Evolutionary conservation across 306 rosid species (phyloP), one percentile per base, ranked within the genome.

Genomic region (Quercus mongolica): DNA sequence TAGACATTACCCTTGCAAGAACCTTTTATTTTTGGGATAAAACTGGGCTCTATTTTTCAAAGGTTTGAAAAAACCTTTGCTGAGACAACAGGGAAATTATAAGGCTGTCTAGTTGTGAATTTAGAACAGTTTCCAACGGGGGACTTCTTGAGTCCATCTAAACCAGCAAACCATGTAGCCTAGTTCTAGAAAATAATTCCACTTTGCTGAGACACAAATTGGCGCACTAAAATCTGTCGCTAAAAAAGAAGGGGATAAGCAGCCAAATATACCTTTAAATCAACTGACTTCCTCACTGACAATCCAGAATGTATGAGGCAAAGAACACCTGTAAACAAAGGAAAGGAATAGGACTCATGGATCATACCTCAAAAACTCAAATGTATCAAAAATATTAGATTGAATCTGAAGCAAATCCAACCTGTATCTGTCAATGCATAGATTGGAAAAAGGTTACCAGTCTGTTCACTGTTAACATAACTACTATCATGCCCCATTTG

Each of bases 361-460:
- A 70, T 63, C 75, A 68, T 44, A 54, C 41, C 80, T 74, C 52
- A 74, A 71, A 89, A 75, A 71, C 85, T 58, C 6, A 14, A 79
- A 77, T 80, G 61, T 23, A 57, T 63, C 49, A 72, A 69, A 67
- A 73, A 8, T 71, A 25, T 73, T 41, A 73, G 23, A 70, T 77
- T 55, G 3, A 7, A 38, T 82, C 51, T 71, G 83, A 84, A 81
- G 86, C 26, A 63, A 86, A 85, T 26, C 86, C 70, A 79, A 92
- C 97, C 94, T 92, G 93, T 79, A 61, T 87, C 89, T 63, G 93
- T 87, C 86, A 92, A 80, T 76, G 90, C 86, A 80, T 88, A 89
- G 8, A 92, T 71, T 20, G 91, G 88, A 82, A 87, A 83, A 78
- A 72, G 26, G 65, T 82, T 86, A 73, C 83, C 81, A 74, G 77